Percentiles rank a stretch among this genome's conserved stretches.
Evolutionary conservation across 805 yeast species (phyloP).

Genomic region (Helenozyma baotianmanensis): DNA sequence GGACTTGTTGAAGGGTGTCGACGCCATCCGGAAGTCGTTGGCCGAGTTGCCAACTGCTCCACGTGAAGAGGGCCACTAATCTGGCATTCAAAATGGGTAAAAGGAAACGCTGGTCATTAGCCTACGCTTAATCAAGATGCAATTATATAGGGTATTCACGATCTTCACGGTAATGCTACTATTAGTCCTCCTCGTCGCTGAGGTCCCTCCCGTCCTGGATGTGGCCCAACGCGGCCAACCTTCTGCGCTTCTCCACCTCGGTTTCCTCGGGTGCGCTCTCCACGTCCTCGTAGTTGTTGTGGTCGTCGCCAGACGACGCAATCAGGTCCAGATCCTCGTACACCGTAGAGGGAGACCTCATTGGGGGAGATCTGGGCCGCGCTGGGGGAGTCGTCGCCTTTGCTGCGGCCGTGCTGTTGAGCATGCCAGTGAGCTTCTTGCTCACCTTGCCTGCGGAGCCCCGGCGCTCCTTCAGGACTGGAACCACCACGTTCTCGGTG

Average conservation of each 20-base stretch:
- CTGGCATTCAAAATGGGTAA: not conserved
- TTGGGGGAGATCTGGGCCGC: slow-evolving; percentile 1
- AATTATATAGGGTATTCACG: too few relatives aligned
- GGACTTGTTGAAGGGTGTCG: slow-evolving; percentile 79
- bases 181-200: slow-evolving; percentile 48
- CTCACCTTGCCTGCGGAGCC: too few relatives aligned
- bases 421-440: not conserved
- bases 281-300: slow-evolving; percentile 22
- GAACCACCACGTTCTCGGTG: too few relatives aligned
- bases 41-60: slow-evolving; percentile 49
- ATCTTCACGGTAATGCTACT: too few relatives aligned
- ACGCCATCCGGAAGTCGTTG: slow-evolving; percentile 60
- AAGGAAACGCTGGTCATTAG: not conserved
- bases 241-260: slow-evolving; percentile 59
- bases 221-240: slow-evolving; percentile 55
- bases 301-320: slow-evolving; percentile 13
- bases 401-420: not conserved
- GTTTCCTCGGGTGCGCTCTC: slow-evolving; percentile 43
- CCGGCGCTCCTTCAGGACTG: too few relatives aligned
- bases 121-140: too few relatives aligned
- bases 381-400: too few relatives aligned
- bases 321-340: slow-evolving; percentile 7
- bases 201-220: slow-evolving; percentile 34
- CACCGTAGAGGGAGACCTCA: not conserved
- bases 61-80: slow-evolving; percentile 21